phyloP scores from a whole-genome alignment of 1,284 basidiomycete genomes.

The Puccinia coronata region DNA sequence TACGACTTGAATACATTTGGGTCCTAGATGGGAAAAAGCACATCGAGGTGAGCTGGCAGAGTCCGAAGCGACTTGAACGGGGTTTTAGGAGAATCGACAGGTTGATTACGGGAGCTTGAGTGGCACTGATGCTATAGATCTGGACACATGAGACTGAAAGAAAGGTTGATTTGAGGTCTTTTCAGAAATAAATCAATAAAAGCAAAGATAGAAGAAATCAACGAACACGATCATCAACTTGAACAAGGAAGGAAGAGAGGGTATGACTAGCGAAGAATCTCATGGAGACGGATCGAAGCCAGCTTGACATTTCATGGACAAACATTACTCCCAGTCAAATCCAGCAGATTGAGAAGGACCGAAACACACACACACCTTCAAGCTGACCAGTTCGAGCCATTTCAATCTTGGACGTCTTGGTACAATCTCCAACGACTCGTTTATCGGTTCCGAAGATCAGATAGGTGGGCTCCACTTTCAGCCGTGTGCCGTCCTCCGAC shows the following conservation, averaged over 20 bases:
- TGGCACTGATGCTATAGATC: constrained; percentile 36
- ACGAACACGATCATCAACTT: neutral
- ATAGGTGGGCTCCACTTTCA: constrained; percentile 37
- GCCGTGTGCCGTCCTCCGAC: constrained; percentile 26
- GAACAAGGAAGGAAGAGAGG: neutral
- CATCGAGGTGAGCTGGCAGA: too few species aligned
- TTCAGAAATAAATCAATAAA: neutral
- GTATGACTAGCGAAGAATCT: neutral
- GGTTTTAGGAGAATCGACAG: neutral
- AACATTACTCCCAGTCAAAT: neutral
- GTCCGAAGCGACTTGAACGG: neutral
- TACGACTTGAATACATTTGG: constrained; percentile 27
- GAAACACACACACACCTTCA: constrained; percentile 18
- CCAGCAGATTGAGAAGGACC: neutral
- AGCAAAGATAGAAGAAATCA: neutral
- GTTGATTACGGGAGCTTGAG: constrained; percentile 35
- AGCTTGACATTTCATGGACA: neutral
- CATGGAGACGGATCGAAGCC: neutral
- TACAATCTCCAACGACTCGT: constrained; percentile 2
- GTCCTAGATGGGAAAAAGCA: constrained; percentile 9
- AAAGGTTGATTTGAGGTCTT: constrained; percentile 37
- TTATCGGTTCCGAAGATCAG: constrained; percentile 10
- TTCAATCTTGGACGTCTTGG: constrained; percentile 13
- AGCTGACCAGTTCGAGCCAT: constrained; percentile 13
- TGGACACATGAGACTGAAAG: constrained; percentile 26